These are phyloP conservation scores for Trypanosoma melophagium DNA, from an alignment of 208 protist genomes.

Conservation along the genomic window DNA sequence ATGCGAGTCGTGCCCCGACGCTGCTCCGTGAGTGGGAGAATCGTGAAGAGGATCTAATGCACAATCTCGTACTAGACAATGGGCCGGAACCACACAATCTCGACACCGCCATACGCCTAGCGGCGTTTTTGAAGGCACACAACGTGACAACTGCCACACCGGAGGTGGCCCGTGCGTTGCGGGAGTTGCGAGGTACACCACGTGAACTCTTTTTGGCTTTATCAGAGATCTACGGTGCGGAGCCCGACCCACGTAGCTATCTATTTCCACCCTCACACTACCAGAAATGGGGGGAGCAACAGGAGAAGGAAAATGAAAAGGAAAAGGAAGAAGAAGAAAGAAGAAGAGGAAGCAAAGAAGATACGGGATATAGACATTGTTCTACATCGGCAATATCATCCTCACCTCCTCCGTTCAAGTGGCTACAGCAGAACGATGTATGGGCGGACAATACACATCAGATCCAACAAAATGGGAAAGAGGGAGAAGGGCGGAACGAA, in stretches of 20 bases:
- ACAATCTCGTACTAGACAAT: slow-evolving; percentile 72
- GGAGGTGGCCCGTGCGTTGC: slow-evolving; percentile 26
- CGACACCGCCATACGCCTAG: slow-evolving; percentile 45
- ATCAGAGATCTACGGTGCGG: slow-evolving; percentile 45
- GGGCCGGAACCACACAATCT: slow-evolving; percentile 64
- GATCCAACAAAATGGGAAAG: background rate
- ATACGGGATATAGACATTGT: too few relatives aligned
- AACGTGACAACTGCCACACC: slow-evolving; percentile 33
- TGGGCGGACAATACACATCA: background rate
- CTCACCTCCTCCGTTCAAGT: too few relatives aligned
- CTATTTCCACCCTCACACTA: slow-evolving; percentile 61
- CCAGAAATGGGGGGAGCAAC: background rate
- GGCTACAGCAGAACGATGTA: background rate
- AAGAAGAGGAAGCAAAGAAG: too few relatives aligned
- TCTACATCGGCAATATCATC: too few relatives aligned
- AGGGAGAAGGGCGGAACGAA: too few relatives aligned
- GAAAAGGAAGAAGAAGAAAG: too few relatives aligned
- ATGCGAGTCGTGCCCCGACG: slow-evolving; percentile 37
- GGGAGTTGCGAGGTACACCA: slow-evolving; percentile 14
- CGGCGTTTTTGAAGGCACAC: slow-evolving; percentile 56
- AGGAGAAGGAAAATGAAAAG: background rate
- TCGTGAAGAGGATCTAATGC: slow-evolving; percentile 75
- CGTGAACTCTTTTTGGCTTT: slow-evolving; percentile 43
- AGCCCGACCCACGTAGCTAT: slow-evolving; percentile 76
- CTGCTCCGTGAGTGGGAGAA: slow-evolving; percentile 71